Conservation (phyloP, 495 filamentous ascomycete genomes). For the Neurospora sp. region DNA sequence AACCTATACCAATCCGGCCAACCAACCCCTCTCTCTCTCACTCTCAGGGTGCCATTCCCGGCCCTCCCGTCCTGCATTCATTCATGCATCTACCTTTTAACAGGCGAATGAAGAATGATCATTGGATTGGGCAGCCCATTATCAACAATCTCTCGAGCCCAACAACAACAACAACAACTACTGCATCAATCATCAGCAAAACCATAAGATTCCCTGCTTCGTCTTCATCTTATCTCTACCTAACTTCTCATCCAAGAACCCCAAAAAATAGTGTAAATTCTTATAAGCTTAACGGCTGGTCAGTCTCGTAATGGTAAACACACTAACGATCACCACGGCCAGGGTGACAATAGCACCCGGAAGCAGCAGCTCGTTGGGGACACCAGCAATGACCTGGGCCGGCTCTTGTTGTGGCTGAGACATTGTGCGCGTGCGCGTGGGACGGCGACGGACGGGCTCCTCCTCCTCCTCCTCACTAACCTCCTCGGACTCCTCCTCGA, state of each 20-base stretch:
- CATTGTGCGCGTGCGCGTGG: conserved; percentile 24
- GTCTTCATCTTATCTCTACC: background rate
- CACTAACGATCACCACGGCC: conserved; percentile 85
- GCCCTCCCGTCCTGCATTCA: background rate
- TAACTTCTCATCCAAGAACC: background rate
- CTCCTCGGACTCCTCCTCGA: conserved; percentile 48
- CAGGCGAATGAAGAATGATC: background rate
- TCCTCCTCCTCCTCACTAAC: conserved; percentile 56
- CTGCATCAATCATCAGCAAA: background rate
- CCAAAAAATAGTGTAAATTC: background rate
- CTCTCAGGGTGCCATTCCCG: background rate
- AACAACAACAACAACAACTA: background rate
- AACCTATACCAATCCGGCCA: background rate
- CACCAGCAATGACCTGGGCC: conserved; percentile 76
- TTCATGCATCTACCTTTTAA: background rate
- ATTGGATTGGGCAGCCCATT: background rate
- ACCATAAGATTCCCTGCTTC: background rate
- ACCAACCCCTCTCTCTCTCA: background rate
- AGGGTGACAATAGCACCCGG: conserved; percentile 92
- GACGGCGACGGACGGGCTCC: conserved; percentile 33
- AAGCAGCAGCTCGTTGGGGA: conserved; percentile 89
- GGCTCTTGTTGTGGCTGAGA: conserved; percentile 39
- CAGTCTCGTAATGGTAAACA: conserved; percentile 80
- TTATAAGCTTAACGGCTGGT: conserved; percentile 43
- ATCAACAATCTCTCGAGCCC: background rate